A percentile compares a stretch with the other conserved stretches of the same genome.
phyloP scores from a whole-genome alignment of 176 grass and related monocot species.

The Ampelocalamus luodianensis region DNA sequence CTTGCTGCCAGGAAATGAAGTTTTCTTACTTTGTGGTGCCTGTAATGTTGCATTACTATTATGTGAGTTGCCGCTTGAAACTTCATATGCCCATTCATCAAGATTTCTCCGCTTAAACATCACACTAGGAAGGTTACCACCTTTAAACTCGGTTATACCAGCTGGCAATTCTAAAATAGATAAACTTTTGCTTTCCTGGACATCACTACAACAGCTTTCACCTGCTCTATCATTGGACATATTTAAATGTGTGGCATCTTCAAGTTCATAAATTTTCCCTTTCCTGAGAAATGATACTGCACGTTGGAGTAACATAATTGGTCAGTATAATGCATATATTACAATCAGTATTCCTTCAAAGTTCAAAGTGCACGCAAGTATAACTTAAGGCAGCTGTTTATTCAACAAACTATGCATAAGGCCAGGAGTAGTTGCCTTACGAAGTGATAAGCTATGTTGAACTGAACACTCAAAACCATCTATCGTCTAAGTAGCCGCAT shows the following conservation, averaged over 20 bases:
- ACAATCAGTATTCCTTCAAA: slow-evolving; percentile 4
- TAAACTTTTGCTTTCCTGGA: slow-evolving; percentile 46
- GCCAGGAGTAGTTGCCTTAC: not conserved
- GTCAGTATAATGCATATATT: slow-evolving; percentile 12
- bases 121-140: slow-evolving; percentile 37
- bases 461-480: slow-evolving; percentile 11
- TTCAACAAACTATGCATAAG: not conserved
- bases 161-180: slow-evolving; percentile 33
- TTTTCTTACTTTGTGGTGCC: slow-evolving; percentile 31
- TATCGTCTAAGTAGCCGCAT: not conserved
- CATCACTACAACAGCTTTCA: slow-evolving; percentile 45
- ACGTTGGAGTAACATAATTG: slow-evolving; percentile 21
- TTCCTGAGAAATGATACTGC: slow-evolving; percentile 81
- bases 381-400: not conserved
- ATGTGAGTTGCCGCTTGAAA: slow-evolving; percentile 19
- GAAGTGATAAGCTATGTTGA: slow-evolving; percentile 27
- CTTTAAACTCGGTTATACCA: slow-evolving; percentile 43
- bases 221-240: slow-evolving; percentile 28
- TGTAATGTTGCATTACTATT: slow-evolving; percentile 3
- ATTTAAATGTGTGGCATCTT: slow-evolving; percentile 39
- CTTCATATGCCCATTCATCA: slow-evolving; percentile 42
- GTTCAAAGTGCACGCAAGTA: slow-evolving; percentile 13
- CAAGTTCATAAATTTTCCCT: slow-evolving; percentile 43
- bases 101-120: slow-evolving; percentile 39
- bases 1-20: slow-evolving; percentile 47